Conservation (phyloP, 1,139 yeast genomes). For the Pichia sp. region DNA sequence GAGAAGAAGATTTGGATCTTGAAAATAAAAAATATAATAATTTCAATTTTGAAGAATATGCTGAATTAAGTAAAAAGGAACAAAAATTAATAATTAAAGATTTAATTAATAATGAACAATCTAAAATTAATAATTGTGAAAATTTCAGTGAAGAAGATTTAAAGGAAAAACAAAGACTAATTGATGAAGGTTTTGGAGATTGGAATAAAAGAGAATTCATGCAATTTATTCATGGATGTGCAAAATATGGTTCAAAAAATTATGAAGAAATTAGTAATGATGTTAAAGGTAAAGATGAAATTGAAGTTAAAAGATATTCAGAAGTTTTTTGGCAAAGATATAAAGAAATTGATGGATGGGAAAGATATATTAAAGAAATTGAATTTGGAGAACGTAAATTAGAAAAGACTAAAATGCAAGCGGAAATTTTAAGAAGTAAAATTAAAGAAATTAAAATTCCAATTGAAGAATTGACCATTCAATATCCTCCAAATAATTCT, state of each 20-base stretch:
- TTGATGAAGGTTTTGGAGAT: constrained; percentile 60
- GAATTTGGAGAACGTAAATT: constrained; percentile 82
- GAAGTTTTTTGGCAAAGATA: constrained; percentile 70
- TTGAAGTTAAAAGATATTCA: constrained; percentile 65
- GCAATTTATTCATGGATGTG: constrained; percentile 73
- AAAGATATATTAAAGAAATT: constrained; percentile 76
- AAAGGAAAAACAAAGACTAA: constrained; percentile 51
- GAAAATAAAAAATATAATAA: constrained; percentile 43
- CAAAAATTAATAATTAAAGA: constrained; percentile 35
- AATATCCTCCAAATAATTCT: constrained; percentile 90
- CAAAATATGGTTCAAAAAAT: constrained; percentile 68
- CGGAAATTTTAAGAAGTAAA: constrained; percentile 56
- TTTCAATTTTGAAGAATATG: constrained; percentile 41
- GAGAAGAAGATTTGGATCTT: constrained; percentile 37
- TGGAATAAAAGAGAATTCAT: constrained; percentile 92
- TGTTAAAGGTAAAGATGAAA: constrained; percentile 59
- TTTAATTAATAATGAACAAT: constrained; percentile 49
- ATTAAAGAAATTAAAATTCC: constrained; percentile 63
- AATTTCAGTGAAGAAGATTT: constrained; percentile 76
- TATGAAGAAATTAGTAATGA: constrained; percentile 55
- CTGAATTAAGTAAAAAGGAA: constrained; percentile 30
- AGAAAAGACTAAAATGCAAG: constrained; percentile 58
- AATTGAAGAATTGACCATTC: constrained; percentile 64
- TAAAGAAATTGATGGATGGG: constrained; percentile 73
- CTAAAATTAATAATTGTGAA: constrained; percentile 58